Base-by-base conservation (phyloP, 768 basidiomycete species). In the Psilocybe azurescens region DNA sequence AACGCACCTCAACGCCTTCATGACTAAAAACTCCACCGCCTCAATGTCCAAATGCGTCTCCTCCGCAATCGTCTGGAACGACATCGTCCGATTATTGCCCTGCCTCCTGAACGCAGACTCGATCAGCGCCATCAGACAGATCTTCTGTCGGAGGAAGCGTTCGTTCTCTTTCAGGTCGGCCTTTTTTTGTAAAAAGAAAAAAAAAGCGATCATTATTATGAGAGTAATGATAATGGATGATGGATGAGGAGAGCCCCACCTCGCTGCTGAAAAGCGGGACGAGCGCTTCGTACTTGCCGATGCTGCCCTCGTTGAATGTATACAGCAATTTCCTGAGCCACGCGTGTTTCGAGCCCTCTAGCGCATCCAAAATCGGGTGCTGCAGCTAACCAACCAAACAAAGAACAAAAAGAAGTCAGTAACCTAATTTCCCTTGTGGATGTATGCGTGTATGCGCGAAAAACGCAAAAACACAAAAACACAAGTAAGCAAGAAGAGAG, bases 1-100 rank as follows among this genome's bases (percentile, higher is more conserved):
- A n/a, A n/a, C n/a, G n/a, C n/a, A 95, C 95, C 94, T 95, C 62
- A 99, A 79, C 50, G 94, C 97, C 76, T 98, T 98, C 97, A 99
- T 99, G 58, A 99, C 87, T 55, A 99, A 78, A 75, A 97, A 94
- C 75, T 99, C 97, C 18, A 99, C 97, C 77, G 99, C 97, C 62
- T 93, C 87, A 16, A 89, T 76, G 2, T 95, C 93, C 61, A 99
- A 81, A 67, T 89, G 84, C 16, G 97, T 97, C 79, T 97, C 96
- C 72, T 93, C 89, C 47, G 94, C 93, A 68, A 99, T 95, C 30
- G 91, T 90, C 73, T 90, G 84, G 87, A 99, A 99, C 30, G 86
- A 83, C 86, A 99, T 89, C 50, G 88, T 91, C 52, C 96, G 85
- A 75, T 94, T 88, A 65, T 90, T 86, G 3, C 92, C 88, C 59